Base-by-base conservation (phyloP, 495 filamentous ascomycete species). In the Penicillium chermesinum region DNA sequence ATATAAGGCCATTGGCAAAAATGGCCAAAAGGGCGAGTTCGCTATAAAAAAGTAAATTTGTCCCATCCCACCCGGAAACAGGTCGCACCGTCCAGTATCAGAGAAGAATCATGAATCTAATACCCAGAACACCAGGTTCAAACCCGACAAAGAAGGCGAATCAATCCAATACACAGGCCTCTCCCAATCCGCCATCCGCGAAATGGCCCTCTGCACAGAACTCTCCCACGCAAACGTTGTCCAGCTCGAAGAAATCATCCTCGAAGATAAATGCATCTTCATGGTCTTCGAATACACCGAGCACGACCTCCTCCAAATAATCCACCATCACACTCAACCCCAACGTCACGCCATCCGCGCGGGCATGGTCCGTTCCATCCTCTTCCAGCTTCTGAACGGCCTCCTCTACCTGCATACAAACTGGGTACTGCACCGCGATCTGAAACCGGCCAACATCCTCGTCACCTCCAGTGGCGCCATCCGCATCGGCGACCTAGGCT, bases 281-380 rank as follows among this genome's bases (percentile, higher is more conserved):
- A 99, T 99, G 88, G 91, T 99, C 15, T 99, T 99, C 60, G 93
- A 97, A 67, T 99, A 96, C 62, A 91, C 91, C 54, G 93, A 99
- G 67, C 93, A 87, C 67, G 93, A 99, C 63, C 74, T 99, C 35
- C 76, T 99, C 7, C 94, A 97, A 66, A 97, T 99, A 52, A 96
- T 99, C 56, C 93, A 99, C 62, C 89, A 96, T 59, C 93, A 99
- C 70, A 91, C 89, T 2, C 88, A 94, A 49, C 86, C 87, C 12
- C 82, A 87, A 10, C 79, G 93, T 38, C 84, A 88, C 54, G 83
- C 87, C 20, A 97, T 98, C 51, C 90, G 90, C 0, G 88, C 93
- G 5, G 66, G 77, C 13, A 95, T 87, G 54, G 83, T 99, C 59
- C 90, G 90, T 58, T 90, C 85, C 37, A 91, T 96, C 55, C 79